Percentiles rank a stretch among this genome's conserved stretches.
These are phyloP conservation scores for Saccharum hybrid DNA, from an alignment of 202 grass and related monocot species.

Conservation along the genomic window DNA sequence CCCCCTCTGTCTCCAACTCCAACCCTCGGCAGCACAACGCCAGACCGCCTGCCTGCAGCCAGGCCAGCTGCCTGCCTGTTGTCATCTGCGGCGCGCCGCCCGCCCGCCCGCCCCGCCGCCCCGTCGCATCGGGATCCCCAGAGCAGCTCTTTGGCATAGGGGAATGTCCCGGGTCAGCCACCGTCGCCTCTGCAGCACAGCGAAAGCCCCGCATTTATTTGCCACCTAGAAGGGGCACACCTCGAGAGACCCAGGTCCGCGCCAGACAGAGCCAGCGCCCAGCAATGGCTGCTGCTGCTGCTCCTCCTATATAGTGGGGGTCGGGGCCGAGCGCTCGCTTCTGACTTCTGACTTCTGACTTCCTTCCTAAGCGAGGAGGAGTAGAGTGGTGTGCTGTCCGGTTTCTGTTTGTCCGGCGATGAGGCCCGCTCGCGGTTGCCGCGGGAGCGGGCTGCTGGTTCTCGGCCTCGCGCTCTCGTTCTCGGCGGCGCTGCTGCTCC, in stretches of 20 bases:
- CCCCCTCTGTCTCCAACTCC: too few species aligned
- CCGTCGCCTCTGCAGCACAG: not conserved
- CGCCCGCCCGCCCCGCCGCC: not conserved
- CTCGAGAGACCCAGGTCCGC: not conserved
- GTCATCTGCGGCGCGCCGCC: not conserved
- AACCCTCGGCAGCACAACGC: not conserved
- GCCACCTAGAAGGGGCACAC: slow-evolving; percentile 43
- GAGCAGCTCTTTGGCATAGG: slow-evolving; percentile 32
- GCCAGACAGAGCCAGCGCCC: not conserved
- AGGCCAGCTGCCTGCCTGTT: not conserved
- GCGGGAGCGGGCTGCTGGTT: not conserved
- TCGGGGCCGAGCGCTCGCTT: not conserved
- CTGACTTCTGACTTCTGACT: not conserved
- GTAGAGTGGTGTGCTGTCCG: not conserved
- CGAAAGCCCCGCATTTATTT: slow-evolving; percentile 36
- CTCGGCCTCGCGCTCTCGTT: slow-evolving; percentile 10
- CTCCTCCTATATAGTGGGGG: slow-evolving; percentile 8
- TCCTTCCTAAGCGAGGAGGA: not conserved
- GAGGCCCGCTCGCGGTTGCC: not conserved
- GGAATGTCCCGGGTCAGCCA: slow-evolving; percentile 44
- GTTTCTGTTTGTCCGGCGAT: not conserved
- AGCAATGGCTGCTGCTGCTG: not conserved
- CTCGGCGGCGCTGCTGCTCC: slow-evolving; percentile 7
- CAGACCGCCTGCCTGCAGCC: not conserved
- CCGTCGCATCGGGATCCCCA: slow-evolving; percentile 48